Conservation (phyloP, 768 basidiomycete genomes). For the Lentinula aciculospora region DNA sequence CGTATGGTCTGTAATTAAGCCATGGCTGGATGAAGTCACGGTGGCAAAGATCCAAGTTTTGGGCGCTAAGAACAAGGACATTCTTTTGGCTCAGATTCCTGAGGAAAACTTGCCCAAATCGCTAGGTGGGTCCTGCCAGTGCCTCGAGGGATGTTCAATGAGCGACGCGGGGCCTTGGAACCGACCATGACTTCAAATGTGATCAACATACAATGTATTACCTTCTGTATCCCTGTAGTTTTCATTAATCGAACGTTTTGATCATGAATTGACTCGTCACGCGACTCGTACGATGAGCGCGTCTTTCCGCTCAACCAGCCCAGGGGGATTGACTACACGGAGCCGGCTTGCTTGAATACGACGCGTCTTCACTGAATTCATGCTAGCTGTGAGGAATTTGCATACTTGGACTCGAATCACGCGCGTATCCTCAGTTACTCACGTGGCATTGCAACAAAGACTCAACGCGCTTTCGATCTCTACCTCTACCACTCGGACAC, state of each 20-base stretch:
- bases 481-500: constrained; percentile 10
- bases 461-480: constrained; percentile 5
- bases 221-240: no score
- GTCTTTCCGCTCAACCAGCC: neutral
- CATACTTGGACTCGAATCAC: neutral
- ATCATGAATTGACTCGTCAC: no score
- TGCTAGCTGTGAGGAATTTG: neutral
- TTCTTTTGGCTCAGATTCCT: constrained; percentile 78
- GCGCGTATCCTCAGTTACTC: neutral
- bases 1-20: constrained; percentile 86
- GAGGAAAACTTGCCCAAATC: constrained; percentile 78
- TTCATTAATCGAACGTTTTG: no score
- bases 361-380: neutral
- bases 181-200: neutral
- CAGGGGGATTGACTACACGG: no score
- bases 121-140: constrained; percentile 79
- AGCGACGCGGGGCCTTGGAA: constrained; percentile 96
- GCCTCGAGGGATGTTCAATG: constrained; percentile 75
- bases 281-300: neutral
- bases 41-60: constrained; percentile 92
- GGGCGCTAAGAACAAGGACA: constrained; percentile 39
- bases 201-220: neutral
- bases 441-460: neutral
- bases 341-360: neutral
- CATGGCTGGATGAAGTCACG: constrained; percentile 93